Evolutionary conservation across 108 stramenopile genomes (phyloP).

Genomic region (Nitzschia sp.): DNA sequence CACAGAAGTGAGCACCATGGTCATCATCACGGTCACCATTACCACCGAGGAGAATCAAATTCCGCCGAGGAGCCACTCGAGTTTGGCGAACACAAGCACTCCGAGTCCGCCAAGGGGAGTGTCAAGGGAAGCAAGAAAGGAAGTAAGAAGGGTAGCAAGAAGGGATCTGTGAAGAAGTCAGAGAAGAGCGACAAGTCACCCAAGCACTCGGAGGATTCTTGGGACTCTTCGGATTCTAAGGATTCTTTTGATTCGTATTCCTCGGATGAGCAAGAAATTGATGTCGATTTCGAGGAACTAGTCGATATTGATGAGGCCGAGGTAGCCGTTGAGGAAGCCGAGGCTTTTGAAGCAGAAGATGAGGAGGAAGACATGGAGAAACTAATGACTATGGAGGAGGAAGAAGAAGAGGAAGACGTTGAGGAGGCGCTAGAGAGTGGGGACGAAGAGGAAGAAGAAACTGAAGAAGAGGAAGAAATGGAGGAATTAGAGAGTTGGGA

Average conservation of each 20-base stretch:
- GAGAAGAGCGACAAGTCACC: background rate
- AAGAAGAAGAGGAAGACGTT: background rate
- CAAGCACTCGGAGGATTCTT: background rate
- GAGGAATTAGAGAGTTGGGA: background rate
- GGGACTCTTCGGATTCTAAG: background rate
- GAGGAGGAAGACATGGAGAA: background rate
- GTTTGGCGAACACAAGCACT: no score
- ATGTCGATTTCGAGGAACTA: background rate
- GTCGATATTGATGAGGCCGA: background rate
- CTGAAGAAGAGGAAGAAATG: background rate
- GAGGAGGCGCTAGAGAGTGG: background rate
- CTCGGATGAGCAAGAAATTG: no score
- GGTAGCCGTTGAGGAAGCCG: background rate
- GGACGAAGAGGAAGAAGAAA: background rate
- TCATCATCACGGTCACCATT: background rate
- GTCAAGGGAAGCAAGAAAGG: background rate
- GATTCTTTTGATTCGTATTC: background rate
- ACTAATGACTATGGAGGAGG: background rate
- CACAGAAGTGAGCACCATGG: background rate
- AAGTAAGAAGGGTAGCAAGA: constrained; percentile 1
- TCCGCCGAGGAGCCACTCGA: no score
- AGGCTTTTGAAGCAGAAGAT: background rate
- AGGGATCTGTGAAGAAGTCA: background rate
- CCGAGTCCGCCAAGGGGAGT: background rate
- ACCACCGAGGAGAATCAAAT: background rate